phyloP scores from a whole-genome alignment of 768 basidiomycete genomes.

The Kwoniella dendrophila region DNA sequence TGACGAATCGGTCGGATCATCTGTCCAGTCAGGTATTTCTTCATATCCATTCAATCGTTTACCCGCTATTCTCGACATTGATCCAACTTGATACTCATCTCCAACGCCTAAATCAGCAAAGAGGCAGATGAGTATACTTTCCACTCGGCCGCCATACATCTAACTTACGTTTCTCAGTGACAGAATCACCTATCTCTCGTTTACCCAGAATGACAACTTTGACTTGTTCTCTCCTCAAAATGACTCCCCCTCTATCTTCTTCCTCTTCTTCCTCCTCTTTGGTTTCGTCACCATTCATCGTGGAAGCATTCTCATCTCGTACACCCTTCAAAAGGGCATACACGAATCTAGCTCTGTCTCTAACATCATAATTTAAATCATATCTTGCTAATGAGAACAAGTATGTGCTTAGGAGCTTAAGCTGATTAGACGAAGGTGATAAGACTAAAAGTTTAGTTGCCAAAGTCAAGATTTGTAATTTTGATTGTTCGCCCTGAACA shows the following conservation, averaged over 20 bases:
- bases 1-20: conserved; percentile 75
- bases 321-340: conserved; percentile 68
- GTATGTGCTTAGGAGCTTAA: conserved; percentile 60
- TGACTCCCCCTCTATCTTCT: conserved; percentile 69
- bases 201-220: conserved; percentile 76
- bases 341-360: conserved; percentile 84
- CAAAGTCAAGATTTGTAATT: conserved; percentile 81
- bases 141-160: neutral
- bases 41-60: conserved; percentile 63
- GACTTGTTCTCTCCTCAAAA: conserved; percentile 80
- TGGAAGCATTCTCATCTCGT: conserved; percentile 30
- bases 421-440: conserved; percentile 57
- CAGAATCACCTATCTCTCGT: conserved; percentile 57
- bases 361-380: conserved; percentile 83
- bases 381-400: conserved; percentile 83
- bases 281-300: conserved; percentile 20
- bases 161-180: conserved; percentile 46
- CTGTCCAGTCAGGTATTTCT: conserved; percentile 80
- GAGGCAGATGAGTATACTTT: conserved; percentile 12
- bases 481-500: conserved; percentile 66
- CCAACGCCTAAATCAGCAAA: conserved; percentile 41
- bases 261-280: conserved; percentile 53
- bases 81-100: conserved; percentile 61
- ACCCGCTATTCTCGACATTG: conserved; percentile 67
- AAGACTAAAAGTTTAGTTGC: conserved; percentile 80